Base-by-base conservation (phyloP, 2,329 filamentous ascomycete species). In the Clarireedia paspali region DNA sequence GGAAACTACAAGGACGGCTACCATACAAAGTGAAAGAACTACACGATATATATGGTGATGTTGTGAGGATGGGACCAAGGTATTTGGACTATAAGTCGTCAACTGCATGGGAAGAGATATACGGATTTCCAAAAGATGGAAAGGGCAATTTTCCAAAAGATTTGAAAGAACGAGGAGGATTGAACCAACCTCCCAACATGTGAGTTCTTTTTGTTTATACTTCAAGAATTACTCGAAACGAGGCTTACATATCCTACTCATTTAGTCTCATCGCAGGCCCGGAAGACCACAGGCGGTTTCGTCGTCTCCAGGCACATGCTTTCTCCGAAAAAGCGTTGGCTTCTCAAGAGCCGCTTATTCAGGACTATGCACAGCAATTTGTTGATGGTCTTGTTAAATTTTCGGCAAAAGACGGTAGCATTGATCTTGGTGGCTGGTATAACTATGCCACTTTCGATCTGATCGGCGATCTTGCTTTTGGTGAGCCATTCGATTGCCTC, bases 391-490 rank as follows among this genome's bases (percentile, higher is more conserved):
- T 57, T 7, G 9, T 26, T 6, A 57, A 48, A n/a, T 46, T 53
- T 5, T 53, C 50, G 5, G 42, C 55, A n/a, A 15, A 44, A 7
- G 27, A 53, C 1, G 14, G 30, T 6, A 45, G 15, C 2, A 40
- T 57, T 15, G 10, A 52, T 12, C 7, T 73, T 58, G 62, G 59
- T 5, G 58, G 66, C 53, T 73, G 70, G 70, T 71, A 60, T 55
- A 67, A 70, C 39, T 69, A 64, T 56, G 50, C 66, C 1, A 66
- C 70, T 1, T 72, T 74, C 57, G 72, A 73, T 58, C 63, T 73
- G 23, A 68, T 72, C 40, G 71, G 73, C 15, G 74, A 76, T 55
- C 66, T 77, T 38, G 67, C 74, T 0, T 77, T 76, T 59, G 74
- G 73, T 14, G 70, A 74, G 55, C 68, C 70, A 1, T 74, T 73